Evolutionary conservation across 345 rosid species (phyloP).

Genomic region (Salix koriyanagi): DNA sequence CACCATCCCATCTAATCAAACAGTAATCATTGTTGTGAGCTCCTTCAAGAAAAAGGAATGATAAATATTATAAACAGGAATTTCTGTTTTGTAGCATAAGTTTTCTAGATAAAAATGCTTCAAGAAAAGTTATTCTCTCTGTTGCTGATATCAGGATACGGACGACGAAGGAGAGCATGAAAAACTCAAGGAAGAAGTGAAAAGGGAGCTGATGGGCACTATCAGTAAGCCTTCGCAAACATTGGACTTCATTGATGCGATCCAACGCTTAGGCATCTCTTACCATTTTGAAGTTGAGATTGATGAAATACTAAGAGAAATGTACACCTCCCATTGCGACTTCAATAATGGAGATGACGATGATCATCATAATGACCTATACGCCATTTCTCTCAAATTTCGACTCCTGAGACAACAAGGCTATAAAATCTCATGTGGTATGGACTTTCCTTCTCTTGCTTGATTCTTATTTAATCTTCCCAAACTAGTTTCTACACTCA

Average conservation of each 20-base stretch:
- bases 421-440: not conserved
- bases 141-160: not conserved
- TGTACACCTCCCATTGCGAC: not conserved
- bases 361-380: not conserved
- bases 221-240: not conserved
- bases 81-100: not conserved
- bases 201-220: constrained; percentile 6
- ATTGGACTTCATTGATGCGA: constrained; percentile 28
- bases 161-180: not conserved
- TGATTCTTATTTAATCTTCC: not conserved
- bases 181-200: constrained; percentile 19
- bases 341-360: not conserved
- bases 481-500: not conserved
- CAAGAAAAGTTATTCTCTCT: no score
- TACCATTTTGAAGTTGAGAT: constrained; percentile 47
- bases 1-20: no score
- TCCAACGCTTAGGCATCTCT: constrained; percentile 41
- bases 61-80: no score
- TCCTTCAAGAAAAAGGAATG: no score
- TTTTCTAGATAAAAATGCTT: no score
- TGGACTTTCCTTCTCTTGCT: not conserved
- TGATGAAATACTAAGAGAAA: constrained; percentile 14
- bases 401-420: constrained; percentile 33
- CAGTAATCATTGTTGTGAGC: no score
- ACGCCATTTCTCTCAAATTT: constrained; percentile 17